A percentile compares a stretch with the other conserved stretches of the same genome.
phyloP scores from a whole-genome alignment of 345 rosid genomes.

The Populus tremula region DNA sequence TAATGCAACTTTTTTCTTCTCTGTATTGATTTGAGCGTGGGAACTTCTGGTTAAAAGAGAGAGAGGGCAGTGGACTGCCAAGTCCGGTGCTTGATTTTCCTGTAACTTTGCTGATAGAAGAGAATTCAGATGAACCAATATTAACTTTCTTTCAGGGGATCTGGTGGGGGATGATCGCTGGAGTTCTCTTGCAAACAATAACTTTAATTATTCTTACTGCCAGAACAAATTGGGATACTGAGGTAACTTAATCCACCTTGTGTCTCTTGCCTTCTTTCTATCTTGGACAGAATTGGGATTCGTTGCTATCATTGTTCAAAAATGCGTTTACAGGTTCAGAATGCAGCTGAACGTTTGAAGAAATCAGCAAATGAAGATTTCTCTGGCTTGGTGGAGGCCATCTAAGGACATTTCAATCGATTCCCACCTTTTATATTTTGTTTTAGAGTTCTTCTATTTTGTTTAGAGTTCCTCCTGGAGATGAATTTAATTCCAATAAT shows the following conservation, averaged over 20 bases:
- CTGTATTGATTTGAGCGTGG: not conserved
- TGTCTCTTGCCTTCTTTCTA: no score
- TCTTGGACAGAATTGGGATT: not conserved
- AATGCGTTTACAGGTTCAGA: slow-evolving; percentile 50
- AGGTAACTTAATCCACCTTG: slow-evolving; percentile 43
- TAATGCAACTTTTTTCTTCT: not conserved
- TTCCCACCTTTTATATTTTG: not conserved
- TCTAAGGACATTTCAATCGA: not conserved
- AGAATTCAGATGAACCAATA: not conserved
- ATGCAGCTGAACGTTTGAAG: slow-evolving; percentile 50
- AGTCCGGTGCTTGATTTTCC: not conserved
- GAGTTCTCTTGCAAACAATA: slow-evolving; percentile 63
- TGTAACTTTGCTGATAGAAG: not conserved
- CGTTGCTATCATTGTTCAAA: not conserved
- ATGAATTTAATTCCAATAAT: no score
- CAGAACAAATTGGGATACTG: slow-evolving; percentile 66
- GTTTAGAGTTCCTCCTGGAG: no score
- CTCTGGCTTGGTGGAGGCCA: slow-evolving; percentile 16
- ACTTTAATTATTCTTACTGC: slow-evolving; percentile 64
- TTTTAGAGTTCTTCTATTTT: not conserved
- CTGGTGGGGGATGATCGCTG: slow-evolving; percentile 94
- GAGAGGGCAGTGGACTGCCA: not conserved
- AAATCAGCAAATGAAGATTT: slow-evolving; percentile 42
- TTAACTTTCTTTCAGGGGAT: slow-evolving; percentile 52
- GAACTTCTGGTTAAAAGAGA: not conserved